Base-by-base conservation (phyloP, 108 stramenopile species). In the Pseudonitzschia multistriata region DNA sequence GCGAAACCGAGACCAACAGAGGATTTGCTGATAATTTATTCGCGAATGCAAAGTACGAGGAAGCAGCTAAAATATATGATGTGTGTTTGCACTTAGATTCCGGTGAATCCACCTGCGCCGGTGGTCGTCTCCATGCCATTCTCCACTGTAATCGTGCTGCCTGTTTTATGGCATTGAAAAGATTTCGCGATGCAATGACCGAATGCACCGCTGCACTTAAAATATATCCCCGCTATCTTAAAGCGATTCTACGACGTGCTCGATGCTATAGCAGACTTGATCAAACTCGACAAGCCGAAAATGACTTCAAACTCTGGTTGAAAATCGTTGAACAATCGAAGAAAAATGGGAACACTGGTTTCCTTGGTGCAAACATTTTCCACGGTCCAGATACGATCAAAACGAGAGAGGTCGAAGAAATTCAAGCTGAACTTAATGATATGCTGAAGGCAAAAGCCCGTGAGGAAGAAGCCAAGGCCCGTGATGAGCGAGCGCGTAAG, bases 101-200 rank as follows among this genome's bases (percentile, higher is more conserved):
- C 8, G 69, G 62, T 3, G 37, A 33, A 35, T 33, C 31, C 5
- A 10, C 14, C 14, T 75, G 77, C 76, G 86, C 85, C 29, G 89
- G 89, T 30, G 94, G 94, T 0, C 76, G 89, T 59, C 74, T 96
- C 15, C 88, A 91, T 68, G 94, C 94, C 17, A 89, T 93, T 24
- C 68, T 96, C 17, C 85, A 92, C 63, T 93, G 94, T 88, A 93
- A 96, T 59, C 83, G 94, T 11, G 94, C 94, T 49, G 94, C 94
- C 27, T 90, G 90, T 73, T 78, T 90, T 34, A 96, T 96, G 90
- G 89, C 84, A 1, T 40, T 88, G 50, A 81, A 81, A 48, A 80
- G 81, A 29, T 87, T 81, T 65, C 62, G 77, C 0, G 90, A 88
- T 62, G 94, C 91, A 0, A 74, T 88, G 14, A 80, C 78, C 30